Evolutionary conservation across 352 stramenopile species (phyloP), one percentile per base, ranked within the genome.

Genomic region (Phytophthora multivora): DNA sequence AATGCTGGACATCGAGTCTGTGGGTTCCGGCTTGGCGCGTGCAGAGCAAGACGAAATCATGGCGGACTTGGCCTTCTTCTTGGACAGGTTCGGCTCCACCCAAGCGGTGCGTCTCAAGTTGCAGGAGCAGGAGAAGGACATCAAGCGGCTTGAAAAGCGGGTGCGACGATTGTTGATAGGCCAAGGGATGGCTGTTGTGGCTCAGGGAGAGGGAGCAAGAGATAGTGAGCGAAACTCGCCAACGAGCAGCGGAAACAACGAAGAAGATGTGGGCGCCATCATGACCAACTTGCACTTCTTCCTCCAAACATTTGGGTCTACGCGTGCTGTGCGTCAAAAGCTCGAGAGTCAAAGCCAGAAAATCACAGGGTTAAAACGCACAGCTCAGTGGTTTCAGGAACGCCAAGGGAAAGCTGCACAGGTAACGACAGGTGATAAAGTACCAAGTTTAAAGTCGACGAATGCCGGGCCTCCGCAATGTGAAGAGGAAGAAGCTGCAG

Each of bases 31-130:
- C 12, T 40, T 64, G 12, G 16, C 47, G 3, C 40, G 18, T n/a
- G 30, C 15, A 18, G 31, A 65, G 48, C 57, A 41, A 19, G 48
- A 59, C 2, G 39, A 60, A 16, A 55, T 25, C 2, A 7, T 56
- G 11, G 35, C 11, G 2, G 50, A 62, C 33, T 18, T 66, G 28
- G 23, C 2, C 2, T 66, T 62, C 43, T 67, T 67, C 31, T n/a
- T 67, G 42, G 36, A 56, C 10, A 30, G n/a, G 15, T 67, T 51
- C 10, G 51, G 42, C 39, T 67, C 51, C 19, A 67, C 51, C 4
- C 26, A 26, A 15, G 59, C 51, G 0, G 59, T 62, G 0, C 43
- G 59, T 19, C 15, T n/a, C 42, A 62, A 56, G 15, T n/a, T 62
- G 33, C 42, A 47, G 3, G 51, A 51, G 33, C 51, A 67, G 43